Evolutionary conservation across 192 early-diverging fungal genomes (phyloP), one percentile per base, ranked within the genome.

Genomic region (Chytriomyces sp.): DNA sequence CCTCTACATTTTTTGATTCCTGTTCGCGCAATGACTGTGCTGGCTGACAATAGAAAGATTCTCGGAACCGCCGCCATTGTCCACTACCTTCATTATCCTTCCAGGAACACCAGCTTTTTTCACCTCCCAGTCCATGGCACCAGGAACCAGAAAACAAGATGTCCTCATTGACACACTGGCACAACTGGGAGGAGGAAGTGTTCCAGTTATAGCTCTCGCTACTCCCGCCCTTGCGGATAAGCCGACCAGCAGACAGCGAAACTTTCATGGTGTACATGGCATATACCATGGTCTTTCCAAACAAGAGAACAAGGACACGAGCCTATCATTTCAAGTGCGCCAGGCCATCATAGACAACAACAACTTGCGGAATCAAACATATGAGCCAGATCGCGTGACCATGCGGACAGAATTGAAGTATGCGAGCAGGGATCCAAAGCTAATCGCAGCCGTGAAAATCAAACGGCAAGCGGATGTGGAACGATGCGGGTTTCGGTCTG

Each of bases 401-500:
- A 39, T 64, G 39, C 49, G 83, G 33, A 78, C 78, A n/a, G 83
- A 85, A 5, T 34, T 61, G 31, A 61, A 52, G 31, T 80, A 54
- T 56, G 44, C 68, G 10, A 36, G 57, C 10, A 30, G 74, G 22
- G 78, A 82, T 55, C 28, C 76, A 33, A 75, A 74, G 52, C 55
- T 58, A 26, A 49, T 73, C 31, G 74, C 72, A 7, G 38, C 52
- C 4, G 61, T 56, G 17, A 56, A 72, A n/a, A 67, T 44, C 17
- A 75, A 74, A 56, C 65, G 77, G 59, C 33, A 28, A 31, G 7
- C 36, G 81, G 82, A 82, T 10, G 70, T 85, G 4, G 67, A 39
- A 52, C 39, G 55, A 28, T 52, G 76, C 34, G 84, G 84, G 10
- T 86, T 84, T 54, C 72, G 71, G 32, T 76, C 80, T n/a, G 84